A percentile compares a stretch with the other conserved stretches of the same genome.
These are phyloP conservation scores for Oleoguttula mirabilis DNA, from an alignment of 495 filamentous ascomycete genomes.

Conservation along the genomic window DNA sequence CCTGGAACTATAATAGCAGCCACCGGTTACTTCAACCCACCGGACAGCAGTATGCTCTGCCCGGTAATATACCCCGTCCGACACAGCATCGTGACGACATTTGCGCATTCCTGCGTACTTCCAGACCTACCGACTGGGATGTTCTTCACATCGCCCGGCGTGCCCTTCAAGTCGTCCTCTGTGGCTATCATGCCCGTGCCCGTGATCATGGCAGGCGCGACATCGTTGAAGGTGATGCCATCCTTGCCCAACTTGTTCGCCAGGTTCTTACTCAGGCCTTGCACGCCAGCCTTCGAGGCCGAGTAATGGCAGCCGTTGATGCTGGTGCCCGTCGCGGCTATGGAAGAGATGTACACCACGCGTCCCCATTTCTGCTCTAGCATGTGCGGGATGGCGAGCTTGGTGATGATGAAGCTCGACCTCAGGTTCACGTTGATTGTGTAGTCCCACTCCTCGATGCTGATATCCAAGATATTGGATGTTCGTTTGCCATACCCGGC, in stretches of 20 bases:
- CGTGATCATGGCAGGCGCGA: constrained; percentile 64
- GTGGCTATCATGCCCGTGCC: constrained; percentile 32
- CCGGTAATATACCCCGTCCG: constrained; percentile 58
- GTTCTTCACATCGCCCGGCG: constrained; percentile 25
- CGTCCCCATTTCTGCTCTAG: constrained; percentile 49
- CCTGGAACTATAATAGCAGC: too few species aligned
- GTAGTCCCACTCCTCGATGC: constrained; percentile 53
- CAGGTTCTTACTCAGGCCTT: constrained; percentile 55
- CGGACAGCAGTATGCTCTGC: constrained; percentile 26
- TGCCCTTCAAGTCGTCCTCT: constrained; percentile 19
- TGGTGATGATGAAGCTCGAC: constrained; percentile 52
- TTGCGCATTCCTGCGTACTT: constrained; percentile 53
- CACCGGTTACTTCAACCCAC: constrained; percentile 26
- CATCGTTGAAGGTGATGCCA: constrained; percentile 64
- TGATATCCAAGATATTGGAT: constrained; percentile 39
- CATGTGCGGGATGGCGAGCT: constrained; percentile 55
- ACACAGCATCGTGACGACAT: constrained; percentile 54
- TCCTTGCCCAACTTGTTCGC: constrained; percentile 46
- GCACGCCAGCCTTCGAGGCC: constrained; percentile 51
- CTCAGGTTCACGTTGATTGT: constrained; percentile 54
- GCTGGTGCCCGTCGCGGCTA: constrained; percentile 53
- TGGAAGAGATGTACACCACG: constrained; percentile 56
- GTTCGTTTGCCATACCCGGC: constrained; percentile 43
- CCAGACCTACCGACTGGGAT: constrained; percentile 56
- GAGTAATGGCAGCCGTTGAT: constrained; percentile 52